Base-by-base conservation (phyloP, 257 asterid genomes). In the Scutellaria galericulata region DNA sequence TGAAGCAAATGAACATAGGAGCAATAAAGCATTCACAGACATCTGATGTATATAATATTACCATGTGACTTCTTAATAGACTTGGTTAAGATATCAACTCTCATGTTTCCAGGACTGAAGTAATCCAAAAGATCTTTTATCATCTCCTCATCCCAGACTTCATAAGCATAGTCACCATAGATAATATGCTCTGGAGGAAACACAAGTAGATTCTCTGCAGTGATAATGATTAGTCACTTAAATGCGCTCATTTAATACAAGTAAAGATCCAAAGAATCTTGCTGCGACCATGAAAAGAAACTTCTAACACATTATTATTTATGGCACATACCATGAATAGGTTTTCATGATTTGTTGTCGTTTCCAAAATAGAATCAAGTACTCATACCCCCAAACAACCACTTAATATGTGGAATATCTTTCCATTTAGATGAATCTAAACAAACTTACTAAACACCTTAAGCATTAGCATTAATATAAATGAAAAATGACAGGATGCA, bases 71-170 rank as follows among this genome's bases (percentile, higher is more conserved):
- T 86, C 83, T 89, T 79, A 47, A 88, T 64, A 57, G 92, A 83
- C 83, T 92, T 95, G 40, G 97, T 87, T 64, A 86, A 78, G 22
- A 95, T 5, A 64, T 95, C 99, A 68, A 88, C 88, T 83, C 99
- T 86, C 99, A 95, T 95, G 87, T 95, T 95, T 78, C 91, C 89
- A 40, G 97, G 97, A 83, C 72, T 83, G 90, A 92, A 90, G 84
- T 82, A 95, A 59, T 79, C 88, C 86, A 92, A 65, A 51, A 92
- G 76, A 76, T 81, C 57, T 75, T 84, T 88, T 71, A 95, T 87
- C 87, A 82, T 83, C 80, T 83, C 80, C 64, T 79, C 88, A 80
- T 91, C 99, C 98, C 98, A 95, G 71, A 91, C 73, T 80, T 86
- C 87, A 59, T 87, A 88, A 7, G 99, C 97, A 70, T 88, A 95